phyloP scores from a whole-genome alignment of 208 protist species.

The Strigomonas culicis region DNA sequence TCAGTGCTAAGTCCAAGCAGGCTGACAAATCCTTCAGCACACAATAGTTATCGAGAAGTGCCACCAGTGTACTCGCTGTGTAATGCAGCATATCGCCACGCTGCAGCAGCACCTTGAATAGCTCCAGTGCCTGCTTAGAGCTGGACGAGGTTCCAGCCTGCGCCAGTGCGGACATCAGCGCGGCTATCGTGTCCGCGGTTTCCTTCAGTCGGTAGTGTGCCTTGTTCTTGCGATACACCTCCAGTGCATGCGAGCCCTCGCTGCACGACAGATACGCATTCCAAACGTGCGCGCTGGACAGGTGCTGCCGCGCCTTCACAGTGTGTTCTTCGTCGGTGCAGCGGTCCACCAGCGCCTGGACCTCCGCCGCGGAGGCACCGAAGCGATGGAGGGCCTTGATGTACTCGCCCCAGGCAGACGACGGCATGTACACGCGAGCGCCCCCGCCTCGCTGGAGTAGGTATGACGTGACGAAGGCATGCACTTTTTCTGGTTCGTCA shows the following conservation, averaged over 20 bases:
- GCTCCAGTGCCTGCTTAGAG: constrained; percentile 20
- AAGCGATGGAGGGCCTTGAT: constrained; percentile 45
- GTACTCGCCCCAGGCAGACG: constrained; percentile 63
- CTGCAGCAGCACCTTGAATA: constrained; percentile 30
- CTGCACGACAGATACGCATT: constrained; percentile 57
- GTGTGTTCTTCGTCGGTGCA: constrained; percentile 51
- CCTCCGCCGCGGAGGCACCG: constrained; percentile 32
- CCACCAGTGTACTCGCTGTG: constrained; percentile 20
- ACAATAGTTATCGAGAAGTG: not conserved
- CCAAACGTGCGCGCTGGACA: constrained; percentile 57
- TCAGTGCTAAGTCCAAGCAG: not conserved
- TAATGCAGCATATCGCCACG: not conserved
- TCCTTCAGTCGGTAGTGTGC: constrained; percentile 44
- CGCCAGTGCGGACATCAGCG: constrained; percentile 55
- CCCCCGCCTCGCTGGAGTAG: not conserved
- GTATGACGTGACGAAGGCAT: not conserved
- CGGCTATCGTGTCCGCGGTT: constrained; percentile 40
- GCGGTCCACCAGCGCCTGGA: constrained; percentile 48
- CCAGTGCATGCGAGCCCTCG: constrained; percentile 40
- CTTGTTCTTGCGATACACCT: constrained; percentile 48
- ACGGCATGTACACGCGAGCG: constrained; percentile 40
- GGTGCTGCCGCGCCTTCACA: constrained; percentile 32
- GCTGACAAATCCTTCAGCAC: not conserved
- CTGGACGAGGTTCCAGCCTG: constrained; percentile 10
- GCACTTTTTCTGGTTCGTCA: not conserved